These are phyloP conservation scores for Tylopilus cervinicoccineus DNA, from an alignment of 768 basidiomycete species.

Conservation along the genomic window DNA sequence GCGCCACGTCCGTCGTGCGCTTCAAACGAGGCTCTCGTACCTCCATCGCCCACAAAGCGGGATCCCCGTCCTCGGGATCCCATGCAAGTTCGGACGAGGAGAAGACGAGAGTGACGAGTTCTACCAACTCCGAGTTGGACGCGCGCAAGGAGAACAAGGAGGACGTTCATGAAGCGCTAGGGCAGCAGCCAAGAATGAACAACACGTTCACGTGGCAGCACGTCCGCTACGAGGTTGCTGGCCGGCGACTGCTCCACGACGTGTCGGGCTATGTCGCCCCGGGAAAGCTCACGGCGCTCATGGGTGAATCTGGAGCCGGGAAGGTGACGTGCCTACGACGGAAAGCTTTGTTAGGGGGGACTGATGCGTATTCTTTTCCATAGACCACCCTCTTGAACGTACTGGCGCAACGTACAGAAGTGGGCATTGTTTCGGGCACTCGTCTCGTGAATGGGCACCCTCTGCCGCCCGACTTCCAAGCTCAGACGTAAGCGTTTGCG, in stretches of 20 bases:
- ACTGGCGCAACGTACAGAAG: constrained; percentile 36
- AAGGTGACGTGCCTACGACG: constrained; percentile 26
- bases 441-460: constrained; percentile 43
- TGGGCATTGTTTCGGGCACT: constrained; percentile 39
- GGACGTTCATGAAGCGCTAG: constrained; percentile 31
- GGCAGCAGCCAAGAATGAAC: too few relatives aligned
- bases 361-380: background rate
- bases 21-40: constrained; percentile 59
- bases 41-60: background rate
- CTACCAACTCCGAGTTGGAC: constrained; percentile 6
- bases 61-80: background rate
- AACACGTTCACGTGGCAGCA: constrained; percentile 81
- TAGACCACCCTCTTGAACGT: constrained; percentile 51
- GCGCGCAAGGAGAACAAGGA: constrained; percentile 8
- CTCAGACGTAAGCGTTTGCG: constrained; percentile 43
- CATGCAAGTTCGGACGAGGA: constrained; percentile 31
- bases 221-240: constrained; percentile 61
- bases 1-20: constrained; percentile 45
- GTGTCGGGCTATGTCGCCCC: constrained; percentile 80
- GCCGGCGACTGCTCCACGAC: constrained; percentile 59
- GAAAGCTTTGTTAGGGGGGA: too few relatives aligned
- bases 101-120: constrained; percentile 19
- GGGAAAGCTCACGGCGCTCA: constrained; percentile 74
- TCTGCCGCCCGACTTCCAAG: constrained; percentile 46
- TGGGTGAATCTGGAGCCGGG: constrained; percentile 60